Conservation (phyloP, 306 rosid species). For the Malus domestica region DNA sequence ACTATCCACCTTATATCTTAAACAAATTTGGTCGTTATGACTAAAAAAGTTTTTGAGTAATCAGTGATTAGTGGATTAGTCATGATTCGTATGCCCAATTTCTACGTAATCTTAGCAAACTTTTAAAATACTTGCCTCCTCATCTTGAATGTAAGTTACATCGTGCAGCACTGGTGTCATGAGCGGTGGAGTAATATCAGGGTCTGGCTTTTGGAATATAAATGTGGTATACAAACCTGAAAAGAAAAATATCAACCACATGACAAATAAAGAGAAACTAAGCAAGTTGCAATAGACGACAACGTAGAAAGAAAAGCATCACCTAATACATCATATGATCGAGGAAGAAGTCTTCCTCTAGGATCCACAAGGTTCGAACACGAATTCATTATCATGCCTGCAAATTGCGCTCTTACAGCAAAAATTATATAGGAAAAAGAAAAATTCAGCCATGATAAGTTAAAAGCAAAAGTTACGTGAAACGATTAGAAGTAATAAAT, state of each 20-base stretch:
- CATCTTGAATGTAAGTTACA: conserved; percentile 50
- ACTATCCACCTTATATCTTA: neutral
- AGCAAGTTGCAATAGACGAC: neutral
- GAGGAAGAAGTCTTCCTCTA: conserved; percentile 89
- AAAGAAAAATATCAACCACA: conserved; percentile 13
- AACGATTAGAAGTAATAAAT: neutral
- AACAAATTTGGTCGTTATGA: neutral
- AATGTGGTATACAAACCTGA: conserved; percentile 85
- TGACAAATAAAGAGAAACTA: conserved; percentile 2
- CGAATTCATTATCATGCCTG: conserved; percentile 55
- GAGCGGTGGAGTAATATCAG: conserved; percentile 65
- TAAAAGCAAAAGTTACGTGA: neutral
- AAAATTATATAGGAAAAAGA: conserved; percentile 13
- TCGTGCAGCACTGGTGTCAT: conserved; percentile 58
- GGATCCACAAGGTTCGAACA: conserved; percentile 77
- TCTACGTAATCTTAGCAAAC: neutral
- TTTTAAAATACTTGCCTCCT: conserved; percentile 54
- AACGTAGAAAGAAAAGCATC: conserved; percentile 21
- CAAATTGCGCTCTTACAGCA: conserved; percentile 64
- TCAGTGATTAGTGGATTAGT: neutral
- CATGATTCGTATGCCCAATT: neutral
- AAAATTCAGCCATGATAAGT: conserved; percentile 14
- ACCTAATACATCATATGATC: conserved; percentile 84
- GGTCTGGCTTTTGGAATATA: conserved; percentile 94
- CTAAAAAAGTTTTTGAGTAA: neutral